Evolutionary conservation across 2,329 filamentous ascomycete genomes (phyloP), one percentile per base, ranked within the genome.

Genomic region (Beauveria sp.): DNA sequence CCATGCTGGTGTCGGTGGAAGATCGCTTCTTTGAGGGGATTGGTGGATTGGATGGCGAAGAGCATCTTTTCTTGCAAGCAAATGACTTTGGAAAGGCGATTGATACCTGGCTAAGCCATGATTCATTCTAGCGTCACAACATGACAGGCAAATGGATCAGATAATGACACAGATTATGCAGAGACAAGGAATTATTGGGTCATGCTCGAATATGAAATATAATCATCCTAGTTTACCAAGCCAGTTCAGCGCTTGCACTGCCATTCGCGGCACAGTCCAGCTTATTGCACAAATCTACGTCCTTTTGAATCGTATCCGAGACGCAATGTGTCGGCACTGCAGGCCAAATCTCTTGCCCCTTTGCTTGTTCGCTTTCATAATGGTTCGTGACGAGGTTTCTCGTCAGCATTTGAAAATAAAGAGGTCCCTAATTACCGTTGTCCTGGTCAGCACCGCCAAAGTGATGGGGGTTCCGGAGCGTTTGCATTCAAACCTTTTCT

Each of bases 401-500:
- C 10, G 69, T 67, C 2, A 66, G 62, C 16, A 67, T 66, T 57
- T 74, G 72, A 52, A 74, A 80, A 69, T 78, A 81, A 1, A 83
- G 71, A 0, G 80, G 80, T 0, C 80, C 80, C 69, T 80, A 6
- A 4, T 16, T 38, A 14, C 16, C 10, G 5, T 16, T 6, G 5
- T 9, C 2, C 9, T 9, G 46, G 26, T 53, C 28, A 52, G 46
- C n/a, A 34, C 12, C 12, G 31, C 31, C 12, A 34, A 24, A 24
- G 22, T 24, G 22, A 24, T 24, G 22, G 22, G 22, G 22, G 22
- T 10, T 34, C 12, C 20, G 7, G 10, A 34, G 10, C 5, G 22
- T 24, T 22, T 24, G 22, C 22, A 24, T 24, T 24, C 22, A 24
- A 24, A 24, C 22, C 60, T 79, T 79, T 67, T 83, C 80, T 66